phyloP scores from a whole-genome alignment of 2,329 filamentous ascomycete species.

The Ramularia endophylla region DNA sequence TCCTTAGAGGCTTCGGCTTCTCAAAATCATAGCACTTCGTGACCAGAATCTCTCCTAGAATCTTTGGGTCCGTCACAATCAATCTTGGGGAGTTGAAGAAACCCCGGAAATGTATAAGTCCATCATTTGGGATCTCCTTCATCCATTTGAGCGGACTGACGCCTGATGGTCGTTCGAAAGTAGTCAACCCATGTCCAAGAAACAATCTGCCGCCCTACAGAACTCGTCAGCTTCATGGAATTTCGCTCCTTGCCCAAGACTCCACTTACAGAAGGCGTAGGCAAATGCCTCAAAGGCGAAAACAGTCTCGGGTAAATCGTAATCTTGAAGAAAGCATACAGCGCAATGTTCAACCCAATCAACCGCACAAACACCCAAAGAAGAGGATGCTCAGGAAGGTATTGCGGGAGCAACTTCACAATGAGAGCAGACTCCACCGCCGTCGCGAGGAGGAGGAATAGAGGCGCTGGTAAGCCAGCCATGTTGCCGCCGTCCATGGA shows the following conservation, averaged over 20 bases:
- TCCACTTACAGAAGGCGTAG: slow-evolving; percentile 22
- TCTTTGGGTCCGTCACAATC: slow-evolving; percentile 34
- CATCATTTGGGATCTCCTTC: slow-evolving; percentile 36
- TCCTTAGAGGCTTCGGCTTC: slow-evolving; percentile 40
- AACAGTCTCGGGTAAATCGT: slow-evolving; percentile 34
- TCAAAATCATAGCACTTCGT: slow-evolving; percentile 50
- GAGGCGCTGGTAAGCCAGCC: no score
- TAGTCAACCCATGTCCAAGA: slow-evolving; percentile 33
- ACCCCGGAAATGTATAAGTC: slow-evolving; percentile 35
- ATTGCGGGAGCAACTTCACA: slow-evolving; percentile 10
- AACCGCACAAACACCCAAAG: slow-evolving; percentile 17
- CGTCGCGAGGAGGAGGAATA: slow-evolving; percentile 6
- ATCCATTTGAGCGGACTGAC: slow-evolving; percentile 31
- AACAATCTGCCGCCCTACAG: slow-evolving; percentile 22
- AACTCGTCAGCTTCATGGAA: background rate
- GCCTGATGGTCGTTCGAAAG: slow-evolving; percentile 33
- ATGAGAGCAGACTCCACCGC: slow-evolving; percentile 8
- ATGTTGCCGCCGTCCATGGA: no score
- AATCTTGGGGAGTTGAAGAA: slow-evolving; percentile 36
- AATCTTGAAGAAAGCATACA: slow-evolving; percentile 13
- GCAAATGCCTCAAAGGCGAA: slow-evolving; percentile 36
- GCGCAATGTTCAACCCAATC: slow-evolving; percentile 10
- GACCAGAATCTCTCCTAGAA: slow-evolving; percentile 48
- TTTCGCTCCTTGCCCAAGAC: slow-evolving; percentile 1
- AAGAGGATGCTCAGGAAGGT: slow-evolving; percentile 17